phyloP scores from a whole-genome alignment of 2,329 filamentous ascomycete genomes.

The Falciphora oryzae region DNA sequence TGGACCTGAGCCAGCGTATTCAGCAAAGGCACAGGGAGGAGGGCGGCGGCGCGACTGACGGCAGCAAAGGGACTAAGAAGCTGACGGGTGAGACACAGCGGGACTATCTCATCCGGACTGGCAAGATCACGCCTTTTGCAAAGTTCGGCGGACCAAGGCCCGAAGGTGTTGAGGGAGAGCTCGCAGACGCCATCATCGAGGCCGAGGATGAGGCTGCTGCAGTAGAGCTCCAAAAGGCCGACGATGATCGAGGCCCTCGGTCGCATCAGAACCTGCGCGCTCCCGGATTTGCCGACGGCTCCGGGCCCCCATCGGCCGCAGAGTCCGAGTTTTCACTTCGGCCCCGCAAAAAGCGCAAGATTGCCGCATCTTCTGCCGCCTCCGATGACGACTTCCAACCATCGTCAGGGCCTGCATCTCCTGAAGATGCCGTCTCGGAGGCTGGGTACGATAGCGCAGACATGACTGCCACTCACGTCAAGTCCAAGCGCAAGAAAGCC shows the following conservation, averaged over 20 bases:
- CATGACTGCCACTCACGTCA: slow-evolving; percentile 27
- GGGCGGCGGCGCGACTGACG: slow-evolving; percentile 35
- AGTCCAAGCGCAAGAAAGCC: slow-evolving; percentile 30
- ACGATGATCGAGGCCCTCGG: slow-evolving; percentile 40
- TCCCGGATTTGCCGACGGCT: slow-evolving; percentile 61
- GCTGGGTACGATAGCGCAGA: slow-evolving; percentile 11
- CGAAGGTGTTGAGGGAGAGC: slow-evolving; percentile 57
- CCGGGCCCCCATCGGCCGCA: slow-evolving; percentile 28
- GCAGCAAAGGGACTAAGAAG: slow-evolving; percentile 40
- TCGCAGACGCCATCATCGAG: slow-evolving; percentile 74
- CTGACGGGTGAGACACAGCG: slow-evolving; percentile 76
- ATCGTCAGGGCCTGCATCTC: slow-evolving; percentile 17
- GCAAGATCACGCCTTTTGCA: slow-evolving; percentile 95
- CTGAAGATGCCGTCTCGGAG: slow-evolving; percentile 27
- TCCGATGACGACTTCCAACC: slow-evolving; percentile 44
- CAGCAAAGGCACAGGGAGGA: slow-evolving; percentile 60
- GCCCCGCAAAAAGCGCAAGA: slow-evolving; percentile 50
- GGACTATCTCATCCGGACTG: slow-evolving; percentile 88
- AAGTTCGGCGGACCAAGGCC: slow-evolving; percentile 62
- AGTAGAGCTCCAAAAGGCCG: slow-evolving; percentile 37
- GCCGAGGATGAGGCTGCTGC: slow-evolving; percentile 68
- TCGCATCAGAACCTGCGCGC: slow-evolving; percentile 70
- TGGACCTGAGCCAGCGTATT: slow-evolving; percentile 76
- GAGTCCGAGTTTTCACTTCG: slow-evolving; percentile 53
- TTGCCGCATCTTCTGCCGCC: slow-evolving; percentile 25